These are phyloP conservation scores for Coelastrella sp. DNA, from an alignment of 139 green algal species.

Conservation along the genomic window DNA sequence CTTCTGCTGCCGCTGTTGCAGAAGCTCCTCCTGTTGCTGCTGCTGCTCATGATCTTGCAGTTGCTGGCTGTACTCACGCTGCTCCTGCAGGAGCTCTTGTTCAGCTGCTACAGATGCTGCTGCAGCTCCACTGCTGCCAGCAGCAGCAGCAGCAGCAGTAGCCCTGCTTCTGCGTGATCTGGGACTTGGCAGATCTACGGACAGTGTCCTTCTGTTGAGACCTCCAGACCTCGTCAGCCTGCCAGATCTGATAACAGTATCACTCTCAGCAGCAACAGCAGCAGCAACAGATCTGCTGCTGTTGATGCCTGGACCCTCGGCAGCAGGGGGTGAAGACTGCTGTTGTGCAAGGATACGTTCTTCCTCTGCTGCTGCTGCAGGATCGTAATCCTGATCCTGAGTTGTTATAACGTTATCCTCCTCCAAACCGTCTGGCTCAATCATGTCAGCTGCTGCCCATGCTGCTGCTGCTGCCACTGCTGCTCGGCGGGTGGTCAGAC, in stretches of 20 bases:
- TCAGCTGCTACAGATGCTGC: neutral
- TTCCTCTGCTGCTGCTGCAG: neutral
- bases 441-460: no score
- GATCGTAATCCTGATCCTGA: neutral
- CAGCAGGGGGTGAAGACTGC: neutral
- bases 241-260: neutral
- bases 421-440: neutral
- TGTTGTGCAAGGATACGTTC: neutral
- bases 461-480: conserved; percentile 10
- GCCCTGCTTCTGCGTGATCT: neutral
- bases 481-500: neutral
- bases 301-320: neutral
- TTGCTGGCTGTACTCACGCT: neutral
- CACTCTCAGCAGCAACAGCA: neutral
- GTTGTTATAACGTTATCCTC: neutral
- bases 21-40: conserved; percentile 24
- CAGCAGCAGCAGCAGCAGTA: conserved; percentile 27
- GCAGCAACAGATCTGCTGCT: neutral
- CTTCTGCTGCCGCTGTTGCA: neutral
- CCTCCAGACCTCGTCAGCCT: neutral
- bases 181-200: neutral
- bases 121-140: neutral
- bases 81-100: neutral
- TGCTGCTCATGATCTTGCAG: conserved; percentile 12
- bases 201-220: no score